Percentiles rank a stretch among this genome's conserved stretches.
Evolutionary conservation across 768 basidiomycete species (phyloP).

Genomic region (Chalciporus chontae): DNA sequence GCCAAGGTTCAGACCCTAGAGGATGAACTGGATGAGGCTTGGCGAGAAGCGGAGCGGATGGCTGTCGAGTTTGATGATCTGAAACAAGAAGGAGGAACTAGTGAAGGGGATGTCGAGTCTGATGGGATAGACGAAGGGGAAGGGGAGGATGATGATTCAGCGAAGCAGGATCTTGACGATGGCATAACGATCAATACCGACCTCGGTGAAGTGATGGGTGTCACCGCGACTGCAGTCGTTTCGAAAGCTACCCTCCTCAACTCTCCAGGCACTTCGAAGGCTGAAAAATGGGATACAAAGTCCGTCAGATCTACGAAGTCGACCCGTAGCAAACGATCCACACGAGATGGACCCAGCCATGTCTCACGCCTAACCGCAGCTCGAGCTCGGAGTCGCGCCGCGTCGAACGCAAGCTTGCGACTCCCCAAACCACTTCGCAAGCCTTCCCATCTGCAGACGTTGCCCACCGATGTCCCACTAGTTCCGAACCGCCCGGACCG

Average conservation of each 20-base stretch:
- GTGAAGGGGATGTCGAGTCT: constrained; percentile 17
- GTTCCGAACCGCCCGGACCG: constrained; percentile 15
- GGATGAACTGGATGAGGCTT: constrained; percentile 75
- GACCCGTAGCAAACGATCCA: constrained; percentile 22
- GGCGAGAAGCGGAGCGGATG: constrained; percentile 72
- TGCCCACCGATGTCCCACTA: constrained; percentile 30
- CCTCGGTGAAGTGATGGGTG: constrained; percentile 33
- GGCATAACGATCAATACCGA: constrained; percentile 24
- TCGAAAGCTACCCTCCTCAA: constrained; percentile 34
- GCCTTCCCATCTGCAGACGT: constrained; percentile 32
- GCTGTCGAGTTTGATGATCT: constrained; percentile 70
- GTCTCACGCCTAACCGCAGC: constrained; percentile 57
- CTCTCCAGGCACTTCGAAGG: constrained; percentile 1
- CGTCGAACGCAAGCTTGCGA: constrained; percentile 66
- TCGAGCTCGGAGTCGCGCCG: constrained; percentile 56
- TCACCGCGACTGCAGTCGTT: constrained; percentile 37
- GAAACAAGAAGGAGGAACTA: constrained; percentile 34
- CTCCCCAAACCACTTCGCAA: constrained; percentile 41
- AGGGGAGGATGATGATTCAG: constrained; percentile 11
- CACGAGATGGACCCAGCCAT: constrained; percentile 30
- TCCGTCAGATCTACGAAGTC: constrained; percentile 27
- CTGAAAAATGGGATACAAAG: constrained; percentile 15
- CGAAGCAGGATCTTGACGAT: constrained; percentile 24
- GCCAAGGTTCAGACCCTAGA: constrained; percentile 52
- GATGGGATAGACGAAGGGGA: constrained; percentile 17